These are phyloP conservation scores for Meira miltonrushii DNA, from an alignment of 1,284 basidiomycete genomes.

Conservation along the genomic window DNA sequence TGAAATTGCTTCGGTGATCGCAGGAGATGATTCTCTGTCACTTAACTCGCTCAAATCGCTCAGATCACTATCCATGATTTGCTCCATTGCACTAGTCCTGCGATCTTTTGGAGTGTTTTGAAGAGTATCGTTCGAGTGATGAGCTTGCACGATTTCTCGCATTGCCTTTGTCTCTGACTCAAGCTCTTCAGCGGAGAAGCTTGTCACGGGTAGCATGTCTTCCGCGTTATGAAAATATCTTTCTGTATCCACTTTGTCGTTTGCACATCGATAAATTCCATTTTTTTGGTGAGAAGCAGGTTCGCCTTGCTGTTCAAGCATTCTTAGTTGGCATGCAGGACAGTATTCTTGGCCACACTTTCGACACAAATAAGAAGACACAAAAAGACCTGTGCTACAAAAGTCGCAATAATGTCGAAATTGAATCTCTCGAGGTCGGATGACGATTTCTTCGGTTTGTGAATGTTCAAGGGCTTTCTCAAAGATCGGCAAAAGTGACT, in stretches of 20 bases:
- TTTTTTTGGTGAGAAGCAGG: constrained; percentile 54
- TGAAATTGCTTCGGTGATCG: too few species aligned
- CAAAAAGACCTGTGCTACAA: constrained; percentile 86
- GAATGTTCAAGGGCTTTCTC: constrained; percentile 25
- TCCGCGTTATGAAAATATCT: constrained; percentile 23
- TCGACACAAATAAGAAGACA: constrained; percentile 79
- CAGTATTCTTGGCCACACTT: constrained; percentile 86
- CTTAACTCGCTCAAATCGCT: too few species aligned
- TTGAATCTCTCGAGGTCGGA: constrained; percentile 22
- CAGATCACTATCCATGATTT: too few species aligned
- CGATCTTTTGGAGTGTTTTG: too few species aligned
- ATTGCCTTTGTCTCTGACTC: constrained; percentile 66
- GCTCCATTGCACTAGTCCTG: too few species aligned
- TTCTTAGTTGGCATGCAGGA: constrained; percentile 69
- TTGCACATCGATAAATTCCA: constrained; percentile 54
- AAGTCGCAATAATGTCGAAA: constrained; percentile 60
- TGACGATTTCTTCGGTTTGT: constrained; percentile 10
- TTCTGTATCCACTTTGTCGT: constrained; percentile 17
- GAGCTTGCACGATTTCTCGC: constrained; percentile 56
- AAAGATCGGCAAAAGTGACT: constrained; percentile 20
- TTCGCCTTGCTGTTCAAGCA: constrained; percentile 47
- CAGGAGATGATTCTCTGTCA: too few species aligned
- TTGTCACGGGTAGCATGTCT: constrained; percentile 70
- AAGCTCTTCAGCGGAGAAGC: constrained; percentile 63
- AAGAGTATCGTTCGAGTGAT: constrained; percentile 37